Evolutionary conservation across 441 rosid species (phyloP), one percentile per base, ranked within the genome.

Genomic region (Eugenia klotzschiana): DNA sequence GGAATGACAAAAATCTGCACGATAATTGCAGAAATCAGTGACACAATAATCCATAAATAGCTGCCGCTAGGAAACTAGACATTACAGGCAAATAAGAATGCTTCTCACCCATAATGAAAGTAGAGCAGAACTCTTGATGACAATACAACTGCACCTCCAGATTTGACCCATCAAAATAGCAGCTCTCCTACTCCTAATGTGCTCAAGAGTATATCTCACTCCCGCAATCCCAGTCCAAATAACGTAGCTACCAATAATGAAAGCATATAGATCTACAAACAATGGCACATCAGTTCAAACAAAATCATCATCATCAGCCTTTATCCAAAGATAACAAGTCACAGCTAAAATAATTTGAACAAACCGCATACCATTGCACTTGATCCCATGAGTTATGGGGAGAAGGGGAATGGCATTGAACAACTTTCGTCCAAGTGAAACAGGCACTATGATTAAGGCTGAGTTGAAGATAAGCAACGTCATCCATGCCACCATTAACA

Each of bases 301-400:
- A 58, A 58, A 25, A 73, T 86, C 56, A 87, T 37, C 40, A 73
- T 86, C 56, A 87, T 37, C 40, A 22, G 41, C 18, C 41, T 8
- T 64, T 64, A 64, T 64, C 74, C 40, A 29, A 40, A 81, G 11
- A 22, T 51, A 46, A 81, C 18, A 58, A 83, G 49, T 16, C 46
- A 58, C 43, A 13, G 33, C n/a, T 52, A 49, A 60, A 60, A 57
- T 12, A 54, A 64, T 57, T 33, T 79, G 27, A 81, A 87, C 16
- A 6, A 60, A 79, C 79, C 52, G 69, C 20, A 73, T 94, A 97
- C 99, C 99, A 80, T 97, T 97, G 94, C 98, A 95, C 87, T 95
- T 94, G 89, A 97, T 91, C 86, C 98, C 99, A 83, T 97, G 98
- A 83, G 99, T 95, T 90, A 93, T 91, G 55, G 99, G 99, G 69